phyloP scores from a whole-genome alignment of 805 yeast genomes.

The Ogataea pignaliae region DNA sequence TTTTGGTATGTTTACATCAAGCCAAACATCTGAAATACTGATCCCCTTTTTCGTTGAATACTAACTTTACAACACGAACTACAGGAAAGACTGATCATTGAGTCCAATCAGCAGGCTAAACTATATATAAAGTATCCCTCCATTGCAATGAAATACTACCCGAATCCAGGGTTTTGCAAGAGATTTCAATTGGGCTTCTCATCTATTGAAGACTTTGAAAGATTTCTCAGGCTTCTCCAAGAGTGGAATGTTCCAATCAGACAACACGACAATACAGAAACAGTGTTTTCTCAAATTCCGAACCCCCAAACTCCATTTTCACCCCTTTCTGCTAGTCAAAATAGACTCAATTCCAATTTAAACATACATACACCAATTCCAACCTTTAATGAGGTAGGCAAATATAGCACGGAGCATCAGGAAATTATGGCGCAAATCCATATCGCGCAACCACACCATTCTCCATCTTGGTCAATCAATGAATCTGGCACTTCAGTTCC shows the following conservation, averaged over 20 bases:
- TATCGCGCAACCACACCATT: too few relatives aligned
- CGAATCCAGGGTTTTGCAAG: slow-evolving; percentile 6
- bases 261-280: slow-evolving; percentile 1
- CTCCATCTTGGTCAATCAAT: too few relatives aligned
- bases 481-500: too few relatives aligned
- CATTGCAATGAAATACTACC: slow-evolving; percentile 21
- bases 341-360: too few relatives aligned
- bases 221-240: slow-evolving; percentile 12
- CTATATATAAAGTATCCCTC: slow-evolving; percentile 22
- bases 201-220: slow-evolving; percentile 7
- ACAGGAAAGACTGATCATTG: slow-evolving; percentile 21
- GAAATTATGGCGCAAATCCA: too few relatives aligned
- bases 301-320: background rate
- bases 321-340: background rate
- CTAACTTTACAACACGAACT: background rate
- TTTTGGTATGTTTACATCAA: slow-evolving; percentile 15
- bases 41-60: background rate
- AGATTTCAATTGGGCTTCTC: slow-evolving; percentile 20
- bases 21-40: background rate
- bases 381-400: too few relatives aligned
- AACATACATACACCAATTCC: too few relatives aligned
- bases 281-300: too few relatives aligned
- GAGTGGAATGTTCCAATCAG: slow-evolving; percentile 12
- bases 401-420: too few relatives aligned
- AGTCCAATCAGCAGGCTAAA: slow-evolving; percentile 13